Conservation (phyloP, 2,329 filamentous ascomycete species). For the Gnomoniopsis sp. region DNA sequence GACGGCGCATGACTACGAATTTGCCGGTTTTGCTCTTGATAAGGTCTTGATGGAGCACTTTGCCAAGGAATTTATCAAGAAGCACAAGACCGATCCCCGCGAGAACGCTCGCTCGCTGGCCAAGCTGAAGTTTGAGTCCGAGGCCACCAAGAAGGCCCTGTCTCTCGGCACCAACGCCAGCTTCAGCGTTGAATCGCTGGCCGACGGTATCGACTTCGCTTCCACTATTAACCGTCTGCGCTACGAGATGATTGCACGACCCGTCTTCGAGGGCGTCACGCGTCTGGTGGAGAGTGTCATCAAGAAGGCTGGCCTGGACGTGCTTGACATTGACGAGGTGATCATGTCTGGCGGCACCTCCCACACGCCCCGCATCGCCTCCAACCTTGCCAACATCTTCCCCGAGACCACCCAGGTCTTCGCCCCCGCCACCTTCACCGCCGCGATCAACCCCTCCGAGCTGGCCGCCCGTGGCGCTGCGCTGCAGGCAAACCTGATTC, state of each 20-base stretch:
- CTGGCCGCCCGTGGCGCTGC: constrained; percentile 85
- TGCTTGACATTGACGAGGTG: constrained; percentile 91
- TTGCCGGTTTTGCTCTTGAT: constrained; percentile 81
- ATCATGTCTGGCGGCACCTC: constrained; percentile 89
- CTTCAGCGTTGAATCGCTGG: constrained; percentile 89
- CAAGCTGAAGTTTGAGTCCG: constrained; percentile 88
- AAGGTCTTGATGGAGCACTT: constrained; percentile 93
- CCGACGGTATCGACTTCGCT: constrained; percentile 86
- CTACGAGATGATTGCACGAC: constrained; percentile 84
- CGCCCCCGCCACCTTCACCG: constrained; percentile 73
- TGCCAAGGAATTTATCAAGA: constrained; percentile 98
- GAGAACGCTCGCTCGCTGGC: constrained; percentile 77
- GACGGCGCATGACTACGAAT: constrained; percentile 93
- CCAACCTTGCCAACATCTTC: constrained; percentile 77
- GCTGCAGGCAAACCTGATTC: constrained; percentile 89
- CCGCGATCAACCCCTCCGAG: constrained; percentile 90
- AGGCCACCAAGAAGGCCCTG: constrained; percentile 87
- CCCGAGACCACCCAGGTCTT: constrained; percentile 73
- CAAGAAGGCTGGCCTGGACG: constrained; percentile 88
- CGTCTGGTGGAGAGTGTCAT: constrained; percentile 79
- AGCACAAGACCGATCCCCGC: constrained; percentile 85
- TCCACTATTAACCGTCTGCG: constrained; percentile 89
- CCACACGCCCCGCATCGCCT: constrained; percentile 89
- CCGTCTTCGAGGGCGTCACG: constrained; percentile 86
- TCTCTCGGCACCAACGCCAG: constrained; percentile 83